Base-by-base conservation (phyloP, 139 green algal genomes). In the Diplosphaera chodatii region DNA sequence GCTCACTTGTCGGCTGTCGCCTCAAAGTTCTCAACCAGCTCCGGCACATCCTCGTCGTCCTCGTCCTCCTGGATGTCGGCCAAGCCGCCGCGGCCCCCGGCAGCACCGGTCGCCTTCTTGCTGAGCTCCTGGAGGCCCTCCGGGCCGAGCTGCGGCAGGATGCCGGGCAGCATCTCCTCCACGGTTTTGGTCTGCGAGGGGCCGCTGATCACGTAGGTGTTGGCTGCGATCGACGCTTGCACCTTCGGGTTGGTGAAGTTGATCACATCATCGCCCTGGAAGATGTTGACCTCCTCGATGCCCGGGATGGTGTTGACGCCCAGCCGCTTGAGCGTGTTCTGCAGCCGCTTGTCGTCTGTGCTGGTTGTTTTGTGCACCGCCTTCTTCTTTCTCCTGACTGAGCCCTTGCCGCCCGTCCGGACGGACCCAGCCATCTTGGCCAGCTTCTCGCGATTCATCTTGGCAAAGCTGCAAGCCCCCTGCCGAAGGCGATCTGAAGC, bases 221-320 rank as follows among this genome's bases (percentile, higher is more conserved):
- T 99, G 65, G 96, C 96, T 16, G 86, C 88, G 70, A 99, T 98
- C 67, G 91, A 97, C 0, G 96, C 96, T 92, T 99, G 96, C 56
- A 99, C 95, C 64, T 40, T 40, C 13, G 41, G 78, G 33, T 97
- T 97, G 32, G 82, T 78, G 82, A 99, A 99, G 79, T 97, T 89
- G 41, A 98, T 89, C 67, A 97, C 92, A 70, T 93, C 85, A 65
- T 94, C 81, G 64, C 87, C 86, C 82, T 96, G 90, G 83, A 99
- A 96, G 71, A 99, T 94, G 84, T 98, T 96, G 27, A 99, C 96
- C 83, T 99, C 96, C 84, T 99, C 96, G 69, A 99, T 99, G 73
- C 93, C 96, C 30, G 94, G 93, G 71, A 99, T 99, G 71, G 90
- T 95, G 85, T 98, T 99, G 65, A 99, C 93, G n/a, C 93, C 94